A percentile compares a stretch with the other conserved stretches of the same genome.
Evolutionary conservation across 192 early-diverging fungal genomes (phyloP).

Genomic region (Phycomyces blakesleeanus): DNA sequence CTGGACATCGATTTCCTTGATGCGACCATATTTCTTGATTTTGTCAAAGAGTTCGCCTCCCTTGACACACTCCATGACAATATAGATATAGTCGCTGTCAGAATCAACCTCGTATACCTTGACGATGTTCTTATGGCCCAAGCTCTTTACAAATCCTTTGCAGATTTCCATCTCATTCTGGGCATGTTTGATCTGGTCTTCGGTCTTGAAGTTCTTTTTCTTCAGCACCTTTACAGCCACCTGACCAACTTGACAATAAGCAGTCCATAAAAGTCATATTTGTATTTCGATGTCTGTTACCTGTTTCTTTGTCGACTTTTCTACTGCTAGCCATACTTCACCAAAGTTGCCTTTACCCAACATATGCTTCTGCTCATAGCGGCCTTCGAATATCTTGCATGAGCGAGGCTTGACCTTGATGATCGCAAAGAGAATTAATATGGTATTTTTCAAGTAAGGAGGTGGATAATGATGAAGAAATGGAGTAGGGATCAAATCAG

Average conservation of each 20-base stretch:
- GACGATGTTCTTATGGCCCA: conserved; percentile 54
- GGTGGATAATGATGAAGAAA: too few relatives aligned
- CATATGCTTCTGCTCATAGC: too few relatives aligned
- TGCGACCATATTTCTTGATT: conserved; percentile 44
- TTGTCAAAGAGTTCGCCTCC: conserved; percentile 59
- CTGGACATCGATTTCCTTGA: conserved; percentile 45
- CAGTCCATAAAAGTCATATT: too few relatives aligned
- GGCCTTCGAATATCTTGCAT: too few relatives aligned
- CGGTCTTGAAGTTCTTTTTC: conserved; percentile 50
- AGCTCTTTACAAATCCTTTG: conserved; percentile 24
- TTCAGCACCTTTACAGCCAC: conserved; percentile 60
- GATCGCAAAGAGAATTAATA: too few relatives aligned
- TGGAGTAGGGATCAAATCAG: too few relatives aligned
- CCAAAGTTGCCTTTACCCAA: too few relatives aligned
- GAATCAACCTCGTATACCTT: conserved; percentile 48
- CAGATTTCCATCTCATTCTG: conserved; percentile 47
- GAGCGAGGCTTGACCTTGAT: too few relatives aligned
- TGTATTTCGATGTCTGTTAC: too few relatives aligned
- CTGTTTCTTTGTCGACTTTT: too few relatives aligned
- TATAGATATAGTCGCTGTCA: conserved; percentile 49
- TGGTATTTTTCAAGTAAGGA: too few relatives aligned
- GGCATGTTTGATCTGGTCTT: conserved; percentile 48
- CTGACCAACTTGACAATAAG: conserved; percentile 20
- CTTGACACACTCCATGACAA: conserved; percentile 56
- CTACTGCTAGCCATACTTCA: too few relatives aligned